A percentile compares a stretch with the other conserved stretches of the same genome.
These are phyloP conservation scores for Kwoniella europaea DNA, from an alignment of 768 basidiomycete species.

Conservation along the genomic window DNA sequence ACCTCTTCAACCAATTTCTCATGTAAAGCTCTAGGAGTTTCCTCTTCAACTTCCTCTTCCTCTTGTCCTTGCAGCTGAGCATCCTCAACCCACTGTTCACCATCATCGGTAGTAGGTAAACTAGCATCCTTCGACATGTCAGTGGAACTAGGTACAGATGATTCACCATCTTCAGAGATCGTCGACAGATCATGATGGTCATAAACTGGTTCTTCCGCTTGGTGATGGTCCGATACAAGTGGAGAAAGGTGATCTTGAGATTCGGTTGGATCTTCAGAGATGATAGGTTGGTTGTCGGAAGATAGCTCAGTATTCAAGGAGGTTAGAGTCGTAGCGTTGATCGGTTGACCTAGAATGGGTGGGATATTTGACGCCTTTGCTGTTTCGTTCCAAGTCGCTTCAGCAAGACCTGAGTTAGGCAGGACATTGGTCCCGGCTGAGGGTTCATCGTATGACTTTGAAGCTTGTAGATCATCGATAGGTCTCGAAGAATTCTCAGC, in stretches of 20 bases:
- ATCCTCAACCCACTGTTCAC: slow-evolving; percentile 6
- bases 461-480: too few species aligned
- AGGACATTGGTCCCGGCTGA: too few species aligned
- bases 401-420: too few species aligned
- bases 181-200: slow-evolving; percentile 3
- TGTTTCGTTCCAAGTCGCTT: not conserved
- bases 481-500: too few species aligned
- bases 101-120: not conserved
- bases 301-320: not conserved
- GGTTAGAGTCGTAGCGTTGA: not conserved
- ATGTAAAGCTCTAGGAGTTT: not conserved
- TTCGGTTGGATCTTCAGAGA: not conserved
- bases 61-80: not conserved
- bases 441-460: too few species aligned
- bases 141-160: not conserved
- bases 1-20: not conserved
- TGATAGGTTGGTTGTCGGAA: not conserved
- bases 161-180: slow-evolving; percentile 8
- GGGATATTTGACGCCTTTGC: not conserved
- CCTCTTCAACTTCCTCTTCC: slow-evolving; percentile 1
- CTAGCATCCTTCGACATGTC: slow-evolving; percentile 2
- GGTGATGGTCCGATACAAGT: not conserved
- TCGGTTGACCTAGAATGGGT: not conserved
- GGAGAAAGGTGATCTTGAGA: not conserved
- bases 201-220: not conserved